Percentiles rank a stretch among this genome's conserved stretches.
phyloP scores from a whole-genome alignment of 2,329 filamentous ascomycete species.

The Talaromyces amestolkiae region DNA sequence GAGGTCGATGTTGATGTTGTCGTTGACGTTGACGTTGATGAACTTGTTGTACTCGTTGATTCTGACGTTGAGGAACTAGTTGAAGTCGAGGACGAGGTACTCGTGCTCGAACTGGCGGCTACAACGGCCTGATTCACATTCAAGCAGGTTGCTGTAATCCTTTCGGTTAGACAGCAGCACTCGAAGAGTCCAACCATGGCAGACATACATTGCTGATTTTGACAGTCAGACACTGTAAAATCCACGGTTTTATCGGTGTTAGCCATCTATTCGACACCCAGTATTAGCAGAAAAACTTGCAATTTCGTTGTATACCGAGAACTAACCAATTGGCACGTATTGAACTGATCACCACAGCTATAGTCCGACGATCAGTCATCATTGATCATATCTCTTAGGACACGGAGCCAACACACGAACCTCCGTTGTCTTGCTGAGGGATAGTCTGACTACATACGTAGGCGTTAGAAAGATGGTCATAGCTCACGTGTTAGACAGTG shows the following conservation, averaged over 20 bases:
- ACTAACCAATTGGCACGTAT: conserved; percentile 24
- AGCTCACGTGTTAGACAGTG: background rate
- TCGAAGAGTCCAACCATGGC: background rate
- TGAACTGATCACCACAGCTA: conserved; percentile 27
- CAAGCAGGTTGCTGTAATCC: conserved; percentile 3
- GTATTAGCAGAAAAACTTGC: background rate
- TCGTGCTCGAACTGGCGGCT: background rate
- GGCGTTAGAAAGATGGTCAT: background rate
- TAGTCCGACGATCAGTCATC: background rate
- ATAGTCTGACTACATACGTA: conserved; percentile 21
- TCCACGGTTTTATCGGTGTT: background rate
- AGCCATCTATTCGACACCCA: conserved; percentile 2
- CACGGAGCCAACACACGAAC: conserved; percentile 14
- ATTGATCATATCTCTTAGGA: background rate
- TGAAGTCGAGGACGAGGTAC: background rate
- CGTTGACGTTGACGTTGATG: background rate
- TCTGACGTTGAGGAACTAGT: conserved; percentile 2
- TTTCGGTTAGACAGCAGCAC: background rate
- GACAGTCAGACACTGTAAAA: conserved; percentile 12
- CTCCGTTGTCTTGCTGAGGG: conserved; percentile 24
- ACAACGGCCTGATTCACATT: background rate
- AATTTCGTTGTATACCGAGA: too few species aligned
- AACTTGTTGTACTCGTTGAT: background rate
- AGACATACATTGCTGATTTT: conserved; percentile 15
- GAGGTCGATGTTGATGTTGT: background rate